phyloP scores from a whole-genome alignment of 2,329 filamentous ascomycete species.

The Didymellaceae sp. region DNA sequence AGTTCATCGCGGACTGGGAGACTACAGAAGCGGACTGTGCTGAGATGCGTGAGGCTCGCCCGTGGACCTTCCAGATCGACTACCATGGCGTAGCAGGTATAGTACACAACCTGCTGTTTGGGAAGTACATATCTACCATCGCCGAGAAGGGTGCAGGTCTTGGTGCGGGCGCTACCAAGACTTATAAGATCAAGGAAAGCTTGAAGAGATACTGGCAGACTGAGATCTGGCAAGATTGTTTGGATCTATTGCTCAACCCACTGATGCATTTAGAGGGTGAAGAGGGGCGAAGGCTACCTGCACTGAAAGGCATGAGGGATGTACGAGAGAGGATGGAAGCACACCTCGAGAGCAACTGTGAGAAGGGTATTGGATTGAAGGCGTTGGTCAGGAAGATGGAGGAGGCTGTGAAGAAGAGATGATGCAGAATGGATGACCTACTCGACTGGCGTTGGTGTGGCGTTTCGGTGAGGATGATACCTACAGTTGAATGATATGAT shows the following conservation, averaged over 20 bases:
- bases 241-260: constrained; percentile 87
- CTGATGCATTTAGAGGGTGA: constrained; percentile 69
- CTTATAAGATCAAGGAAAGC: constrained; percentile 79
- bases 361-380: constrained; percentile 72
- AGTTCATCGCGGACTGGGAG: constrained; percentile 96
- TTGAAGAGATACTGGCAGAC: constrained; percentile 97
- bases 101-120: constrained; percentile 87
- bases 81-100: constrained; percentile 91
- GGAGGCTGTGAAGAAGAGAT: constrained; percentile 63
- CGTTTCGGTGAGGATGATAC: constrained; percentile 18
- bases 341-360: constrained; percentile 81
- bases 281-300: constrained; percentile 72
- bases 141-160: constrained; percentile 58
- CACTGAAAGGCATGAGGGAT: constrained; percentile 71
- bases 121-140: constrained; percentile 88
- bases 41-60: constrained; percentile 91
- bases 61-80: constrained; percentile 98
- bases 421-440: constrained; percentile 16
- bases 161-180: constrained; percentile 65
- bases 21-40: constrained; percentile 85
- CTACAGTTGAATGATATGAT: constrained; percentile 8
- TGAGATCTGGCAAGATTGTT: constrained; percentile 84
- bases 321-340: constrained; percentile 81
- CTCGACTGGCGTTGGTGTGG: constrained; percentile 7
- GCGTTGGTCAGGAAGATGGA: constrained; percentile 68